Evolutionary conservation across 2,329 filamentous ascomycete species (phyloP).

Genomic region (Ceratocystis diversiconidia): DNA sequence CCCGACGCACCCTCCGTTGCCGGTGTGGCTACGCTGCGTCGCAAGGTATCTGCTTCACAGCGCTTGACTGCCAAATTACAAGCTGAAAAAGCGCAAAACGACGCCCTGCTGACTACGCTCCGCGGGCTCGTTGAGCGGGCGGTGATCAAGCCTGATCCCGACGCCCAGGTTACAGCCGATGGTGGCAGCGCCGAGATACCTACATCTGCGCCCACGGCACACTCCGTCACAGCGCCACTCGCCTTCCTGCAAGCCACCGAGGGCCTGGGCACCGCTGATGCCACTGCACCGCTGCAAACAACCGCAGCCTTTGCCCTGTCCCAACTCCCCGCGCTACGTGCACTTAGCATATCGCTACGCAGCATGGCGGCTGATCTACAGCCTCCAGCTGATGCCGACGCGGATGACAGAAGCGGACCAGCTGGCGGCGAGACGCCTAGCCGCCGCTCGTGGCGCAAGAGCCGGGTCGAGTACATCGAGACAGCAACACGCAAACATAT

Average conservation of each 20-base stretch:
- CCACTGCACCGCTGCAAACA: constrained; percentile 46
- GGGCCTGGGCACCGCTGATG: constrained; percentile 36
- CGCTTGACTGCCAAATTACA: constrained; percentile 57
- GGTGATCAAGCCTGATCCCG: constrained; percentile 22
- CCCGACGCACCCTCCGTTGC: constrained; percentile 41
- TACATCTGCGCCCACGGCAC: neutral
- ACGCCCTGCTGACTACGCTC: constrained; percentile 52
- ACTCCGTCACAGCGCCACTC: constrained; percentile 26
- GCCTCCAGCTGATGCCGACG: constrained; percentile 13
- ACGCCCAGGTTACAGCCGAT: constrained; percentile 9
- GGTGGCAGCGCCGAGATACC: constrained; percentile 8
- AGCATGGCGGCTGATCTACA: constrained; percentile 51
- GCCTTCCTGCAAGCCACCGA: constrained; percentile 44
- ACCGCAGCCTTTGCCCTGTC: constrained; percentile 66
- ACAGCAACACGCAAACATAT: constrained; percentile 62
- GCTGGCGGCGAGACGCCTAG: constrained; percentile 22
- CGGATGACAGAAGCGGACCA: no score
- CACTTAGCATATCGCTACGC: constrained; percentile 46
- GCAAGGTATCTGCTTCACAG: constrained; percentile 63
- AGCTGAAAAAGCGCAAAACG: constrained; percentile 58
- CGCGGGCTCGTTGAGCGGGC: constrained; percentile 25
- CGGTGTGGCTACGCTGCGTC: constrained; percentile 55
- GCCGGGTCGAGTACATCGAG: constrained; percentile 73
- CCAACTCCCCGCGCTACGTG: constrained; percentile 66
- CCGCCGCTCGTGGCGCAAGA: constrained; percentile 42